These are phyloP conservation scores for Hymenoscyphus salicellus DNA, from an alignment of 2,329 filamentous ascomycete genomes.

Conservation along the genomic window DNA sequence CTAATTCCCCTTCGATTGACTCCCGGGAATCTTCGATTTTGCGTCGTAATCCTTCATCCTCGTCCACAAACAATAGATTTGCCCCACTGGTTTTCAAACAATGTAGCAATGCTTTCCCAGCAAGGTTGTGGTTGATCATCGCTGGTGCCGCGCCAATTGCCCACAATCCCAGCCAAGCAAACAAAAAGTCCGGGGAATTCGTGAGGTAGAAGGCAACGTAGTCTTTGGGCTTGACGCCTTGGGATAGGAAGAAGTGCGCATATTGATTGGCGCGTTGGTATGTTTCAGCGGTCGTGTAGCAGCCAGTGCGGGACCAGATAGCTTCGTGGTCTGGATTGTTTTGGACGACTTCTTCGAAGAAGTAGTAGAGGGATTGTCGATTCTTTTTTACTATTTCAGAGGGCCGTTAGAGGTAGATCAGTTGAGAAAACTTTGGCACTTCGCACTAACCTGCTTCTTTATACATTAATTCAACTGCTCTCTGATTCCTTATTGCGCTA, in stretches of 20 bases:
- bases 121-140: slow-evolving; percentile 68
- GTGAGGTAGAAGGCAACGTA: slow-evolving; percentile 65
- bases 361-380: slow-evolving; percentile 61
- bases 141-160: slow-evolving; percentile 67
- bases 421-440: slow-evolving; percentile 6
- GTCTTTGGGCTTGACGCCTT: slow-evolving; percentile 57
- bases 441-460: slow-evolving; percentile 46
- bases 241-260: slow-evolving; percentile 57
- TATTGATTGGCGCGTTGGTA: slow-evolving; percentile 58
- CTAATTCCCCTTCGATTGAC: slow-evolving; percentile 45
- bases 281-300: slow-evolving; percentile 57
- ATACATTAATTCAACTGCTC: slow-evolving; percentile 44
- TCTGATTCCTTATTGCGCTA: slow-evolving; percentile 42
- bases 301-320: slow-evolving; percentile 64
- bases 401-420: neutral
- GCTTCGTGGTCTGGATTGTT: slow-evolving; percentile 52
- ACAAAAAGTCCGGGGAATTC: slow-evolving; percentile 66
- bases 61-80: slow-evolving; percentile 57
- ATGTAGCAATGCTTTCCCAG: slow-evolving; percentile 61
- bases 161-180: slow-evolving; percentile 63
- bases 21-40: slow-evolving; percentile 57
- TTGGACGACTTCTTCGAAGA: slow-evolving; percentile 57
- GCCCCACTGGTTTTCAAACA: slow-evolving; percentile 59
- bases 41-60: slow-evolving; percentile 49
- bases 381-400: slow-evolving; percentile 45